Conservation (phyloP, 768 basidiomycete genomes). For the Amanita pseudoporphyria region DNA sequence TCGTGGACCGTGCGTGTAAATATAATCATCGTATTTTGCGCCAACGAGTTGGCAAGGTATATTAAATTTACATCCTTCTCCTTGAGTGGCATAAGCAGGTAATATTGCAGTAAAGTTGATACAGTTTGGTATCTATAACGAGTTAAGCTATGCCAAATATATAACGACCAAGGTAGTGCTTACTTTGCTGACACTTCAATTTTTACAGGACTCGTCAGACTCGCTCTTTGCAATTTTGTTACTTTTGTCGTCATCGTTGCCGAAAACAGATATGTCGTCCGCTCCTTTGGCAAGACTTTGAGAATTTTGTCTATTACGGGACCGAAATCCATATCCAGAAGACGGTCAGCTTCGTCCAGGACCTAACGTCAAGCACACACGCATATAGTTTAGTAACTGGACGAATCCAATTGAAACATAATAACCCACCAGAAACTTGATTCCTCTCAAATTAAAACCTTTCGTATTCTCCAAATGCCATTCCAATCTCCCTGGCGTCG, state of each 20-base stretch:
- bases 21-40: constrained; percentile 90
- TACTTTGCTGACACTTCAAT: constrained; percentile 93
- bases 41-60: constrained; percentile 80
- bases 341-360: constrained; percentile 93
- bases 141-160: not conserved
- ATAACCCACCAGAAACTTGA: constrained; percentile 77
- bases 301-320: constrained; percentile 94
- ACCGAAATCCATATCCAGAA: constrained; percentile 95
- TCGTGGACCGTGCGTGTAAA: constrained; percentile 96
- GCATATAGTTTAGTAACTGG: not conserved
- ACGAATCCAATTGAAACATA: not conserved
- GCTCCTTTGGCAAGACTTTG: constrained; percentile 88
- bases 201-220: constrained; percentile 85
- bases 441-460: constrained; percentile 77
- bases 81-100: constrained; percentile 84
- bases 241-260: constrained; percentile 99
- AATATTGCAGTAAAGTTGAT: constrained; percentile 90
- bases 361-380: constrained; percentile 55
- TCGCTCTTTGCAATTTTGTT: constrained; percentile 90
- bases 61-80: constrained; percentile 91
- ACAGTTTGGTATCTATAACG: constrained; percentile 85
- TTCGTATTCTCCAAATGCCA: constrained; percentile 97
- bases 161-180: constrained; percentile 15
- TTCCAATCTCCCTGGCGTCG: constrained; percentile 87
- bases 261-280: constrained; percentile 93